Conservation (phyloP, 441 rosid genomes). For the Dalechampia spathulata region DNA sequence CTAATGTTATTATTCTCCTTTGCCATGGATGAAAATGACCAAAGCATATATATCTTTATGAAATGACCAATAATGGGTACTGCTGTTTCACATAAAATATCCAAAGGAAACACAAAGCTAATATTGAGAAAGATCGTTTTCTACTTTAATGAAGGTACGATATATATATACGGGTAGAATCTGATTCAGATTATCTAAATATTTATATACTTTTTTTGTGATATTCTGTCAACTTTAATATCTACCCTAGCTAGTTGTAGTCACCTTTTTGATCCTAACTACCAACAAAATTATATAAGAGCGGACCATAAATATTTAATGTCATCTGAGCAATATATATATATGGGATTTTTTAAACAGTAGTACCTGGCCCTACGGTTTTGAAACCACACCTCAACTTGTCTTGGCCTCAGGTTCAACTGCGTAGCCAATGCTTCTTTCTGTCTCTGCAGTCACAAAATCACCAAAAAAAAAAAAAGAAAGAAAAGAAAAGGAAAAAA, state of each 20-base stretch:
- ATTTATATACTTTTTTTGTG: conserved; percentile 4
- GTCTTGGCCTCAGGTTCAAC: conserved; percentile 74
- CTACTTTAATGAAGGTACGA: conserved; percentile 13
- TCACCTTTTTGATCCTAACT: conserved; percentile 21
- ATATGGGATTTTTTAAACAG: conserved; percentile 3
- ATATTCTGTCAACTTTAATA: conserved; percentile 46
- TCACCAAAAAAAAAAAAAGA: no score
- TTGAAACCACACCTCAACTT: conserved; percentile 98
- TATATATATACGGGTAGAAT: conserved; percentile 25
- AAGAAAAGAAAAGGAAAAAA: background rate
- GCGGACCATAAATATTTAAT: background rate
- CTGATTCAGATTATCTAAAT: conserved; percentile 42
- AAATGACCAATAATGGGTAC: background rate
- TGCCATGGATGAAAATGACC: conserved; percentile 17
- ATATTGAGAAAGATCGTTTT: conserved; percentile 4
- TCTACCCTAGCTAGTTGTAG: conserved; percentile 3
- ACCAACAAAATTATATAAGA: conserved; percentile 26
- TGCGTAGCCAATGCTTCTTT: conserved; percentile 76
- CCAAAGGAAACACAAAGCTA: background rate
- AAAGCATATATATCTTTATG: background rate
- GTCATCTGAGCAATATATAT: background rate
- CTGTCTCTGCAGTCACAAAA: conserved; percentile 49
- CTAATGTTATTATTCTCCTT: background rate
- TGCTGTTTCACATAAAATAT: background rate
- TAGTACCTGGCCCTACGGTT: conserved; percentile 94